These are phyloP conservation scores for Saprolegnia parasitica DNA, from an alignment of 352 stramenopile genomes.

Conservation along the genomic window DNA sequence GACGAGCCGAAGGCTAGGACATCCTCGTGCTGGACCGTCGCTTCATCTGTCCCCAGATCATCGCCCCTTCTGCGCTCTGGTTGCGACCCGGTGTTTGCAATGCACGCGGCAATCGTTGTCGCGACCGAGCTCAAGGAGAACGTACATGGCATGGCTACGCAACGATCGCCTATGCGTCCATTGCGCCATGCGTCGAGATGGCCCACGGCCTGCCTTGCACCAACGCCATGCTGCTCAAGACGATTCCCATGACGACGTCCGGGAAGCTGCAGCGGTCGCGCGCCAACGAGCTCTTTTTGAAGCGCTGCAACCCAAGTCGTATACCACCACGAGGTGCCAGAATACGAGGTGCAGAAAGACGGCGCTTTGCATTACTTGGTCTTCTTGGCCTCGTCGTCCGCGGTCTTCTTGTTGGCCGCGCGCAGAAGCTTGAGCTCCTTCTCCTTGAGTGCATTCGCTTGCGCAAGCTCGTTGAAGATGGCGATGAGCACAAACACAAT, in stretches of 20 bases:
- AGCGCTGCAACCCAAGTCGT: background rate
- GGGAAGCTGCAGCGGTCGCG: background rate
- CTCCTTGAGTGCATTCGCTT: slow-evolving; percentile 66
- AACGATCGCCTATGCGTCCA: no score
- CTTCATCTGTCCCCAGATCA: no score
- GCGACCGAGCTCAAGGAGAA: no score
- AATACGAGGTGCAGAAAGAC: background rate
- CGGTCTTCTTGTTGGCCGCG: slow-evolving; percentile 20
- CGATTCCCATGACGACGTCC: background rate
- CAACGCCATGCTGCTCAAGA: background rate
- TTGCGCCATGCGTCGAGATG: no score
- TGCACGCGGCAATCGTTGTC: no score
- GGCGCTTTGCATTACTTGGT: background rate
- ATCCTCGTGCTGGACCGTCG: no score
- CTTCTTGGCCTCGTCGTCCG: slow-evolving; percentile 11
- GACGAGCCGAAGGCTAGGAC: no score
- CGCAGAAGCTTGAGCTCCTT: slow-evolving; percentile 34
- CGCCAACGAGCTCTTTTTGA: background rate
- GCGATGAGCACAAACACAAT: slow-evolving; percentile 71
- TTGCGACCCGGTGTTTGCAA: no score
- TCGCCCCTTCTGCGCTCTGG: no score
- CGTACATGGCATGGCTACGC: no score
- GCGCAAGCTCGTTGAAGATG: slow-evolving; percentile 69
- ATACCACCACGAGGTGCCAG: background rate
- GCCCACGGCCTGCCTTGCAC: no score